A percentile compares a stretch with the other conserved stretches of the same genome.
These are phyloP conservation scores for Prunus mongolica DNA, from an alignment of 306 rosid species.

Conservation along the genomic window DNA sequence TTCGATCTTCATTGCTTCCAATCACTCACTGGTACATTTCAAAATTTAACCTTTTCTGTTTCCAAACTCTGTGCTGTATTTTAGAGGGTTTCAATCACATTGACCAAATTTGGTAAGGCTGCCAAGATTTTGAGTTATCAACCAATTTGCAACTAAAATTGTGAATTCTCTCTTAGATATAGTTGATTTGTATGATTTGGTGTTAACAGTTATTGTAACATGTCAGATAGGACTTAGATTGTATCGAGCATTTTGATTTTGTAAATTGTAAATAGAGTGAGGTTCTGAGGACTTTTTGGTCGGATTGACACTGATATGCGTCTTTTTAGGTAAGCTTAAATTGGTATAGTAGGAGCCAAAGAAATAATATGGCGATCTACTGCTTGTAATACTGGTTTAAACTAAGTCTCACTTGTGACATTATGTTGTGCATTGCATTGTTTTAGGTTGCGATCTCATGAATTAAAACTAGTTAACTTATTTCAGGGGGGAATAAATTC, in stretches of 20 bases:
- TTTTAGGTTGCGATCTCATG: background rate
- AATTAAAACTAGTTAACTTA: background rate
- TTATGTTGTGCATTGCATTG: background rate
- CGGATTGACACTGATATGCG: background rate
- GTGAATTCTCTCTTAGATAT: background rate
- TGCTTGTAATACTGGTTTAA: background rate
- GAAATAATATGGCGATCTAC: background rate
- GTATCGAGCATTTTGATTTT: background rate
- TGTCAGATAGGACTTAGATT: background rate
- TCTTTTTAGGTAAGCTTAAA: background rate
- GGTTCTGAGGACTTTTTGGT: background rate
- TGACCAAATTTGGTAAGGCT: background rate
- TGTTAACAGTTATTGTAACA: background rate
- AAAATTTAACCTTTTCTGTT: background rate
- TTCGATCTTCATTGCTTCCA: slow-evolving; percentile 97
- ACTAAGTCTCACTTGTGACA: background rate
- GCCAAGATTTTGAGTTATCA: background rate
- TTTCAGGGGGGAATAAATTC: background rate
- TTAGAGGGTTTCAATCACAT: background rate
- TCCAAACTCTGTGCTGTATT: background rate
- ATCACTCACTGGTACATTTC: slow-evolving; percentile 62
- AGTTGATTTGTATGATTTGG: background rate
- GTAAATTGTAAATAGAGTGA: background rate
- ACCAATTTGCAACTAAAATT: background rate
- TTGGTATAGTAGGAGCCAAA: background rate